Base-by-base conservation (phyloP, 768 basidiomycete species). In the Leccinellum luteum region DNA sequence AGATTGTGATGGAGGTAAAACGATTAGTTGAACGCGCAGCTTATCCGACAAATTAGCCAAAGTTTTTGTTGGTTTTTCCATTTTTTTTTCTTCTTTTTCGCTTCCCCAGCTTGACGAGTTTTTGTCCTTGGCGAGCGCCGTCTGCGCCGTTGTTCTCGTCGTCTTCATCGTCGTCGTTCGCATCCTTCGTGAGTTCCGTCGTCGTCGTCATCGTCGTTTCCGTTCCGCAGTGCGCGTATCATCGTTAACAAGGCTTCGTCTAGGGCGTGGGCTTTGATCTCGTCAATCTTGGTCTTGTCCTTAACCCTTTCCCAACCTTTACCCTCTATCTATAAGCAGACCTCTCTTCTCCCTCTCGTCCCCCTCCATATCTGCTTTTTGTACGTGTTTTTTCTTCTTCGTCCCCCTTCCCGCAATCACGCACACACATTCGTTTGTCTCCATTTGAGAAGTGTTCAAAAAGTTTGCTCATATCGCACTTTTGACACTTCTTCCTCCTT, bases 311-410 rank as follows among this genome's bases (percentile, higher is more conserved):
- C 55, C 57, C 68, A 66, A 65, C 63, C 55, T 70, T 72, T 70
- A 66, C 61, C 62, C 65, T 68, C 69, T 74, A 74, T 74, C 71
- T 75, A 75, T 74, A 75, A 66, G 60, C 74, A 74, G 72, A 68
- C 66, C 51, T 59, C 65, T 69, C 68, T 71, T 68, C 70, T 64
- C 62, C 52, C 64, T 65, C 61, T 63, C 31, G 54, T 54, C 51
- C 58, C 58, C 57, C 52, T 60, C 63, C 55, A 60, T 56, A 56
- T 61, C 68, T 70, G 67, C 70, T 76, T 72, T 70, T 73, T 70
- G 74, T 73, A 75, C 70, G 74, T 76, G 71, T 74, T 66, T 66
- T 73, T 76, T 71, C 68, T 66, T 65, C 52, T 69, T 60, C 59
- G 49, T 17, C 56, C 52, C 59, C 55, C 58, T 51, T 59, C 47